Evolutionary conservation across 116 monocot genomes (phyloP).

Genomic region (Papilionanthe hybrid): DNA sequence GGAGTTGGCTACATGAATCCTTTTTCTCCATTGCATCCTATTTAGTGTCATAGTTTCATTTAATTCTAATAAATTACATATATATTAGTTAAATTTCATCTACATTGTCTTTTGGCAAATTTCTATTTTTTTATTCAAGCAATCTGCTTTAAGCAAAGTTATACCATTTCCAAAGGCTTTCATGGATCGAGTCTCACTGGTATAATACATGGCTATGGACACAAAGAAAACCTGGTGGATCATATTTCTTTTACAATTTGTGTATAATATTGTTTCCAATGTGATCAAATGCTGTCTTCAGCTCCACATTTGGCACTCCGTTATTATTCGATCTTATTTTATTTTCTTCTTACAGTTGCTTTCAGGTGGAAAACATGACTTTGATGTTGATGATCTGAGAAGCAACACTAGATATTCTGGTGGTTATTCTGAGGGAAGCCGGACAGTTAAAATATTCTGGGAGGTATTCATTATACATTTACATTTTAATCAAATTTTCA

Average conservation of each 20-base stretch:
- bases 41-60: no score
- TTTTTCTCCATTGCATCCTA: no score
- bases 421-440: conserved; percentile 87
- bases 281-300: background rate
- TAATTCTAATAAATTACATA: no score
- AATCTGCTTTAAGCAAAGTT: background rate
- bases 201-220: background rate
- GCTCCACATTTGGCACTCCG: background rate
- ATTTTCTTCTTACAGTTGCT: conserved; percentile 51
- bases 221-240: background rate
- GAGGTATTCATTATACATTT: conserved; percentile 40
- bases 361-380: conserved; percentile 85
- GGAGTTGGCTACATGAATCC: no score
- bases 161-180: background rate
- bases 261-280: background rate
- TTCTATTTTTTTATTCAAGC: background rate
- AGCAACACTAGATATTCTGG: conserved; percentile 79
- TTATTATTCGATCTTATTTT: conserved; percentile 6
- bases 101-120: no score
- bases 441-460: conserved; percentile 84
- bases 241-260: background rate
- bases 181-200: background rate
- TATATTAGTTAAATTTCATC: no score
- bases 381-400: conserved; percentile 83
- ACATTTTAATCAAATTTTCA: background rate